Evolutionary conservation across 768 basidiomycete species (phyloP), one percentile per base, ranked within the genome.

Genomic region (Xanthoconium purpureum): DNA sequence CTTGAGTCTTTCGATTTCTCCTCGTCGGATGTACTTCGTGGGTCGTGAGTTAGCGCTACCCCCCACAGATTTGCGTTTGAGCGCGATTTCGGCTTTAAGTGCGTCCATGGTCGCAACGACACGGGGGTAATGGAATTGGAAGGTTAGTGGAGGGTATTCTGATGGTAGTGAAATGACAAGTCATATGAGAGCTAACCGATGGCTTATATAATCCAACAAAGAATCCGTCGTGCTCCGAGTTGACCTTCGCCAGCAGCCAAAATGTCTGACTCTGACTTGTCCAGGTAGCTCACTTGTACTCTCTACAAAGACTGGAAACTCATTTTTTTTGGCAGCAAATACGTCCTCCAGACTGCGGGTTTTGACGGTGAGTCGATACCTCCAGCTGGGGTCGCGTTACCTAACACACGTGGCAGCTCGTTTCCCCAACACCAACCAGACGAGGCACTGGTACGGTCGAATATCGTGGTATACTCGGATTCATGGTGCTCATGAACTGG

Each of bases 341-440:
- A 84, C 76, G 80, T 88, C 59, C 85, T 99, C 61, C 89, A 96
- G 74, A 99, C 97, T 56, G 96, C 92, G 62, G 89, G 88, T 57
- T 99, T 98, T 73, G 96, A 98, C 72, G 89, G 88, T 88, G 54
- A 63, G 79, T 73, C 38, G 28, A 43, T 24, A 35, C 45, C 3
- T 17, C 30, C 12, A 48, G 28, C 49, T 33, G 29, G 30, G 35
- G 28, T 40, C 20, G 29, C 42, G 39, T 48, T 50, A 36, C 17
- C 43, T 69, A 37, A 63, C 30, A 35, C 47, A 49, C 46, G 47
- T 56, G 71, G 15, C 63, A 93, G 92, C 91, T 65, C 90, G 90
- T 52, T 94, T 93, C 77, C 90, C 89, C 53, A 89, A 93, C 73
- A 83, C 83, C 63, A 94, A 97, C 80, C 96, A 99, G 79, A 96